Evolutionary conservation across 768 basidiomycete species (phyloP), one percentile per base, ranked within the genome.

Genomic region (Boletales sp.): DNA sequence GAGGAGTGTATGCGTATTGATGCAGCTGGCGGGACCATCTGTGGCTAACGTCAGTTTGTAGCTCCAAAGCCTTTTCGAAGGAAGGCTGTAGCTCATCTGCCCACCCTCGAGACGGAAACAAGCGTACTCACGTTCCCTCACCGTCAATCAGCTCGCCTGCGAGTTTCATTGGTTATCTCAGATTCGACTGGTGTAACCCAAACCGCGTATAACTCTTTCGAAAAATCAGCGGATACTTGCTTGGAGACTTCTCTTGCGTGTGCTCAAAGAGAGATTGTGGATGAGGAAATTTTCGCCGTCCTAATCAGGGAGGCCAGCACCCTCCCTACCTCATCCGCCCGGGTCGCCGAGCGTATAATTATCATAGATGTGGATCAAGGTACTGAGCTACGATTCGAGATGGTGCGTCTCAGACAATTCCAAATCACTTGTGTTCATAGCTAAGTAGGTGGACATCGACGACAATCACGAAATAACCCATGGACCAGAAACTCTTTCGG

Each of bases 341-440:
- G 82, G 21, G 88, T 92, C 6, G 85, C 88, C 3, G 90, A 93
- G 61, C 78, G 86, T 33, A 71, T 87, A 36, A 83, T 93, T 28
- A 78, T 80, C 32, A 79, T 93, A 46, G 87, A 90, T 50, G 84
- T 82, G n/a, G 84, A 87, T 17, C 82, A 84, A 48, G 82, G 74
- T 18, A 74, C 78, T 17, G 84, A 87, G 51, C 70, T 92, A 28
- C 76, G 72, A 21, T 86, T 92, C 57, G 86, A 92, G 65, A 71
- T 92, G 63, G 87, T 90, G 59, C 57, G 78, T 70, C 33, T 33
- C 19, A 43, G 39, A 55, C 25, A 35, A 10, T 37, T 37, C 33
- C 21, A 14, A 3, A 8, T 41, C 7, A 13, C 46, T 31, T 41
- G 40, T 12, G 38, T 45, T 54, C 25, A 67, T 8, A 13, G 18